A percentile compares a stretch with the other conserved stretches of the same genome.
Evolutionary conservation across 2,329 filamentous ascomycete species (phyloP).

Genomic region (Diaporthe batatas): DNA sequence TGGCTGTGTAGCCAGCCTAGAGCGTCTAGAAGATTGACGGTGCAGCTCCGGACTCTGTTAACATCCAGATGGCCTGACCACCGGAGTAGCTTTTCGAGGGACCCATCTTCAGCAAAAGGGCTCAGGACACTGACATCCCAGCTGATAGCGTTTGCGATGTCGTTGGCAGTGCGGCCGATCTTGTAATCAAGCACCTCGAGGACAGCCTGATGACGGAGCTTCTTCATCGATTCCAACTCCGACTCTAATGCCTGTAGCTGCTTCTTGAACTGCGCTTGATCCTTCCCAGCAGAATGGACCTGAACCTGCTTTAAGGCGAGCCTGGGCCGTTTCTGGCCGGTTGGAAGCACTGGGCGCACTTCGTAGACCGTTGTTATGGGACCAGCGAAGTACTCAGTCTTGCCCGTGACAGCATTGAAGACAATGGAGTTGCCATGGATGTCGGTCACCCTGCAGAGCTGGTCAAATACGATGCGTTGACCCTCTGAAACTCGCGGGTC

Average conservation of each 20-base stretch:
- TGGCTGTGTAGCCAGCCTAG: slow-evolving; percentile 88
- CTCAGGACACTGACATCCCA: slow-evolving; percentile 84
- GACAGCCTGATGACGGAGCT: slow-evolving; percentile 80
- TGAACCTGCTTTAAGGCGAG: slow-evolving; percentile 80
- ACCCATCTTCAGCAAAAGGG: slow-evolving; percentile 84
- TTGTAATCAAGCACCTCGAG: slow-evolving; percentile 87
- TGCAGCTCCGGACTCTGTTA: slow-evolving; percentile 86
- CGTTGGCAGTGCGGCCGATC: slow-evolving; percentile 67
- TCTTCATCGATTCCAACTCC: slow-evolving; percentile 81
- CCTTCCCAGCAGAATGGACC: slow-evolving; percentile 69
- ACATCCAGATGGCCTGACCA: slow-evolving; percentile 81
- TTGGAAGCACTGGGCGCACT: slow-evolving; percentile 75
- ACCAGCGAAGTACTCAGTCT: slow-evolving; percentile 74
- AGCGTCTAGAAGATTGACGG: slow-evolving; percentile 90
- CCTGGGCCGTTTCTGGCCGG: slow-evolving; percentile 69
- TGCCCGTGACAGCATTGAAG: slow-evolving; percentile 80
- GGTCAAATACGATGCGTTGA: slow-evolving; percentile 72
- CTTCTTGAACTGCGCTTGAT: slow-evolving; percentile 77
- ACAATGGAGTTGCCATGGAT: slow-evolving; percentile 72
- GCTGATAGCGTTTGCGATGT: slow-evolving; percentile 53
- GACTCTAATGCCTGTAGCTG: slow-evolving; percentile 82
- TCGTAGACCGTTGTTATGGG: slow-evolving; percentile 77
- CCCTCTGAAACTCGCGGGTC: slow-evolving; percentile 49
- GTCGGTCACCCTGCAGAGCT: slow-evolving; percentile 74
- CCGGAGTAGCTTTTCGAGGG: slow-evolving; percentile 84